These are phyloP conservation scores for Skeletonema menzelii DNA, from an alignment of 108 stramenopile species.

Conservation along the genomic window DNA sequence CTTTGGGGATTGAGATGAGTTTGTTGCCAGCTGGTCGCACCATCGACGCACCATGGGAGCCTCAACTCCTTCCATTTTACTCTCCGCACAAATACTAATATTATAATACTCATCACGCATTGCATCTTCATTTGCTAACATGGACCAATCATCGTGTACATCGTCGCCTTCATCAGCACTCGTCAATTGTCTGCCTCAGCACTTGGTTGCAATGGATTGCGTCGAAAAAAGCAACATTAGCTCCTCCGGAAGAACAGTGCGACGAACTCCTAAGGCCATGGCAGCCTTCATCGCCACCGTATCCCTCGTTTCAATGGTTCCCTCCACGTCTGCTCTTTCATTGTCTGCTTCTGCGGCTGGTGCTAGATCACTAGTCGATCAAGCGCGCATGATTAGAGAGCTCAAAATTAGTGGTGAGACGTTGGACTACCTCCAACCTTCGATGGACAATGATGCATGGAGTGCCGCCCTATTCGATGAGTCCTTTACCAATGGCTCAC, in stretches of 20 bases:
- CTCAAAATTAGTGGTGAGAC: neutral
- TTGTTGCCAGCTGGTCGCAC: neutral
- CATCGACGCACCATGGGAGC: neutral
- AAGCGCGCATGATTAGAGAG: neutral
- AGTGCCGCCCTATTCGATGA: conserved; percentile 33
- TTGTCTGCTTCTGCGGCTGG: neutral
- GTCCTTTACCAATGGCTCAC: neutral
- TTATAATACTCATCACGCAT: neutral
- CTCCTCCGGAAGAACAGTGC: neutral
- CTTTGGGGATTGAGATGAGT: too few species aligned
- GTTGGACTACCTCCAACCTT: conserved; percentile 10
- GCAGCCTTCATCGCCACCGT: neutral
- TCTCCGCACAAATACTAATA: neutral
- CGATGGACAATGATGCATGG: conserved; percentile 34
- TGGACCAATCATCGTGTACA: neutral
- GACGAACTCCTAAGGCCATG: neutral
- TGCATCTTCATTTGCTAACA: neutral
- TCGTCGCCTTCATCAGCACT: neutral
- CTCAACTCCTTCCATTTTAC: neutral
- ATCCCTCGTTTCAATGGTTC: neutral
- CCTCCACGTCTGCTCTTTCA: neutral
- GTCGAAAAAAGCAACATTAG: neutral
- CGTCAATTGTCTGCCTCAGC: neutral
- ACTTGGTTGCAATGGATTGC: neutral
- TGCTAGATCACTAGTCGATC: conserved; percentile 1